Percentiles rank a stretch among this genome's conserved stretches.
phyloP scores from a whole-genome alignment of 1,139 yeast species.

The Yamadazyma pseudoaaseri region DNA sequence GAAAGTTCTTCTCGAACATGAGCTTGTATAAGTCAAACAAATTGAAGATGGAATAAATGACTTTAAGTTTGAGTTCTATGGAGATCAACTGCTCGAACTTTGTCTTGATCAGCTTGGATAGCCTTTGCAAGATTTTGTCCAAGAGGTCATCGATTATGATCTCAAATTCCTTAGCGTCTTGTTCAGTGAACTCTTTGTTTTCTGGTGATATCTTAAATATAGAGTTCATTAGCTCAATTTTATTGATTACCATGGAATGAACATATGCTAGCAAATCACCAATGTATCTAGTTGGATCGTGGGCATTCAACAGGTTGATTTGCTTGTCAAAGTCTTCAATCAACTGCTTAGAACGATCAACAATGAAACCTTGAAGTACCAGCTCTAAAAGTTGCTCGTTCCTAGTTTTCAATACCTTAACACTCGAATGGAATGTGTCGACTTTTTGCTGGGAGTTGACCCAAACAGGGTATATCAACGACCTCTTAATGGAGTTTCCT shows the following conservation, averaged over 20 bases:
- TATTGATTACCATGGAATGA: slow-evolving; percentile 87
- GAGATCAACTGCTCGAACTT: slow-evolving; percentile 69
- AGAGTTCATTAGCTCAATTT: slow-evolving; percentile 67
- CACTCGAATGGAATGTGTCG: slow-evolving; percentile 31
- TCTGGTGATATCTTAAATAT: slow-evolving; percentile 27
- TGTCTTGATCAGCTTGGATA: slow-evolving; percentile 39
- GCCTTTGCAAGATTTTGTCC: slow-evolving; percentile 31
- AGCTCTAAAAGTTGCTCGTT: slow-evolving; percentile 52
- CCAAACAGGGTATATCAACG: slow-evolving; percentile 35
- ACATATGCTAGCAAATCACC: slow-evolving; percentile 90
- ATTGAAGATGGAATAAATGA: slow-evolving; percentile 58
- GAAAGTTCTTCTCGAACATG: slow-evolving; percentile 59
- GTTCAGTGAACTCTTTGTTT: slow-evolving; percentile 19
- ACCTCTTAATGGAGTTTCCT: slow-evolving; percentile 30
- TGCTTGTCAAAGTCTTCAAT: slow-evolving; percentile 62
- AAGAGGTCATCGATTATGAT: slow-evolving; percentile 31
- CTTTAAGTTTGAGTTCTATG: slow-evolving; percentile 57
- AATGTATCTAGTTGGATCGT: slow-evolving; percentile 77
- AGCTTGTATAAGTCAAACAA: slow-evolving; percentile 65
- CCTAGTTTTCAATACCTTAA: slow-evolving; percentile 29
- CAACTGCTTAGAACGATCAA: slow-evolving; percentile 54
- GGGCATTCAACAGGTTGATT: slow-evolving; percentile 48
- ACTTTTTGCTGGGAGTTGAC: slow-evolving; percentile 29
- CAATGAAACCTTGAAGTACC: slow-evolving; percentile 45
- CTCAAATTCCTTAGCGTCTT: slow-evolving; percentile 22